phyloP scores from a whole-genome alignment of 2,329 filamentous ascomycete genomes.

The Neophaeococcomyces aloes region DNA sequence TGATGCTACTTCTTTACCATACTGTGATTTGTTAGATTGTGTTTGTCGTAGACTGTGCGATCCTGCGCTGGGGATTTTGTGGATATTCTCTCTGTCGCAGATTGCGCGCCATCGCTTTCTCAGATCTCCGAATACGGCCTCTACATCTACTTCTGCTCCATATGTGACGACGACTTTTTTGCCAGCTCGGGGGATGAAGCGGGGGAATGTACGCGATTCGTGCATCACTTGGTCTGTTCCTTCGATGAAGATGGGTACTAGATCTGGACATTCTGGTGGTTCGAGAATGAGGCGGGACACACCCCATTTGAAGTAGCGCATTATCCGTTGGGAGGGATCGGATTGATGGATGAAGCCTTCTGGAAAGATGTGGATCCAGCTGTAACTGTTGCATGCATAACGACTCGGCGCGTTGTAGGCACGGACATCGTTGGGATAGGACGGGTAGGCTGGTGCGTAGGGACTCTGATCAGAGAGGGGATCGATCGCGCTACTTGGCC shows the following conservation, averaged over 20 bases:
- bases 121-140: slow-evolving; percentile 66
- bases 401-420: slow-evolving; percentile 60
- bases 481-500: slow-evolving; percentile 40
- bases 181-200: slow-evolving; percentile 66
- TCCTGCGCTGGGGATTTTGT: slow-evolving; percentile 25
- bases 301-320: slow-evolving; percentile 99
- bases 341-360: slow-evolving; percentile 88
- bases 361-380: slow-evolving; percentile 93
- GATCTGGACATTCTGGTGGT: slow-evolving; percentile 71
- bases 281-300: slow-evolving; percentile 85
- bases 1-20: background rate
- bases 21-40: background rate
- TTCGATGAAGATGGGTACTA: slow-evolving; percentile 91
- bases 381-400: slow-evolving; percentile 57
- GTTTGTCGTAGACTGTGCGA: background rate
- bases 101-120: slow-evolving; percentile 63
- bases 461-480: slow-evolving; percentile 36
- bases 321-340: slow-evolving; percentile 52
- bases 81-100: slow-evolving; percentile 42
- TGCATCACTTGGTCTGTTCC: slow-evolving; percentile 83
- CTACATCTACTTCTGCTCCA: slow-evolving; percentile 65
- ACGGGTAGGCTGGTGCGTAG: slow-evolving; percentile 24
- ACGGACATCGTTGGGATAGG: slow-evolving; percentile 55
- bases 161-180: slow-evolving; percentile 64
- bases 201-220: slow-evolving; percentile 67